Base-by-base conservation (phyloP, 2,329 filamentous ascomycete species). In the Ophiocordyceps australis region DNA sequence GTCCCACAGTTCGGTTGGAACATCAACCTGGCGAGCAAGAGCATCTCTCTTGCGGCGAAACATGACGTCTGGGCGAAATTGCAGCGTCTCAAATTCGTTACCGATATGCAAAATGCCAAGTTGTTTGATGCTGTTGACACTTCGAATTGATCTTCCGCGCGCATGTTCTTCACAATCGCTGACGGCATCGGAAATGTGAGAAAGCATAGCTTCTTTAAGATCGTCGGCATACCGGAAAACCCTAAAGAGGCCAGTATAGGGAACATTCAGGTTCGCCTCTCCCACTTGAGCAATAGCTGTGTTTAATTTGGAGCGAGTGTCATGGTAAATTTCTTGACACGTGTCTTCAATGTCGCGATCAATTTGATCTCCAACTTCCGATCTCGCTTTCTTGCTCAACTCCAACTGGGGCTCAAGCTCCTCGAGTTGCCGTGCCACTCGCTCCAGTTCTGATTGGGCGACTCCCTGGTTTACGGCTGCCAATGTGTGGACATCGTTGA, bases 151-250 rank as follows among this genome's bases (percentile, higher is more conserved):
- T 54, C 72, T 74, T 17, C 54, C 55, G 10, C 85, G 72, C n/a
- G 83, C 89, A 35, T 80, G 69, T 32, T 93, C 77, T 53, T 98
- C 89, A 41, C 82, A 94, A 19, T 61, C 54, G 4, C 63, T 61
- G 7, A 95, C 83, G 0, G 80, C 75, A 7, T 74, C 66, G 3
- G 83, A 70, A 24, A 98, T 85, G 38, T 85, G 74, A 14, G 83
- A 73, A 10, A 98, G 62, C 75, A 98, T 95, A 4, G 83, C 85
- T 34, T 76, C 64, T 49, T 92, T 92, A 34, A 95, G 60, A 32
- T 92, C 82, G 35, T 98, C 89, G 3, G 89, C 89, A 44, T 91
- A 98, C 36, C 83, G 68, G 55, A 92, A 94, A 3, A 77, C 82
- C 21, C 67, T 71, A 35, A 91, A 73, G 5, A 95, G 47, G 16